phyloP scores from a whole-genome alignment of 805 yeast species.

The Dipodascopsis uninucleata region DNA sequence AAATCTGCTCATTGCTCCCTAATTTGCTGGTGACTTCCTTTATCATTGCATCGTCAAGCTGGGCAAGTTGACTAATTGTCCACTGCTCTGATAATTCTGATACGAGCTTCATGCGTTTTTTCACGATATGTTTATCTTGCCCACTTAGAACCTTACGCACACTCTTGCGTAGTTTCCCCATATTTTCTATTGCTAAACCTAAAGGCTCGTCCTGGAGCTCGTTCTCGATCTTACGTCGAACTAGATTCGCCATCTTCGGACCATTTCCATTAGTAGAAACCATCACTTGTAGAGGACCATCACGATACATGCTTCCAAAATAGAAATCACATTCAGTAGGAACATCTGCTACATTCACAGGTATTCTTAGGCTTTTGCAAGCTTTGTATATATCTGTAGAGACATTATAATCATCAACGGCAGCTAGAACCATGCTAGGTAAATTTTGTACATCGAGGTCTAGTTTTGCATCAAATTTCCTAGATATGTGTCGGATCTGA shows the following conservation, averaged over 20 bases:
- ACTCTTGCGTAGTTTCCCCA: constrained; percentile 18
- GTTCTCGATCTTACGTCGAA: constrained; percentile 52
- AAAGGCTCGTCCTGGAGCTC: constrained; percentile 13
- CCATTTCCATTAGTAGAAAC: constrained; percentile 79
- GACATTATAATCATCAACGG: constrained; percentile 65
- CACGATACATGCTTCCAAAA: constrained; percentile 73
- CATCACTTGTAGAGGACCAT: constrained; percentile 74
- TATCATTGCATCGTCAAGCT: constrained; percentile 13
- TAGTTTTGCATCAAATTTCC: constrained; percentile 17
- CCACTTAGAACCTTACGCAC: constrained; percentile 22
- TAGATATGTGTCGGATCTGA: constrained; percentile 41
- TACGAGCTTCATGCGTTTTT: constrained; percentile 24
- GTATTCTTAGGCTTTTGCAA: constrained; percentile 45
- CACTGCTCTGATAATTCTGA: constrained; percentile 22
- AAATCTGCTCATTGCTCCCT: too few relatives aligned
- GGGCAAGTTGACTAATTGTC: constrained; percentile 20
- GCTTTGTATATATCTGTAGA: constrained; percentile 56
- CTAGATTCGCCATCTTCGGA: constrained; percentile 66
- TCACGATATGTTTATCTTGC: constrained; percentile 5
- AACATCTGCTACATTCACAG: constrained; percentile 77
- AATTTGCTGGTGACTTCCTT: background rate
- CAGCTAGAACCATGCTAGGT: constrained; percentile 65
- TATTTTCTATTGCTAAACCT: constrained; percentile 22
- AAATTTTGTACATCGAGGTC: constrained; percentile 35
- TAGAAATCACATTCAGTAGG: constrained; percentile 83